Conservation (phyloP, 2,329 filamentous ascomycete genomes). For the Penicillium sclerotiorum region DNA sequence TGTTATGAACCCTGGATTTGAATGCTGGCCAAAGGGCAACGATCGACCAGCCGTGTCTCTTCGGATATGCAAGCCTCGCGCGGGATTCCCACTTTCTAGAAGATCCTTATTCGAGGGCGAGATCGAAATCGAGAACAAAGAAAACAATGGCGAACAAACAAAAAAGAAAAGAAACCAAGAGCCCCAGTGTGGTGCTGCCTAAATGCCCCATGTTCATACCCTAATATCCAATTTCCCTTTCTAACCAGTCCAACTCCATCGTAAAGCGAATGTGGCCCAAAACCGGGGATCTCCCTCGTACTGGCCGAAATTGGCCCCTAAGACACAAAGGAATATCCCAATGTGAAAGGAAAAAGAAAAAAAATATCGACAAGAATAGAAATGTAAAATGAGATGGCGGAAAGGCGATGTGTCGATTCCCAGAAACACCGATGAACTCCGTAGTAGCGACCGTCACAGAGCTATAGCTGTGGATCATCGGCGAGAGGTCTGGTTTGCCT, state of each 20-base stretch:
- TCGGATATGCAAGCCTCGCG: slow-evolving; percentile 11
- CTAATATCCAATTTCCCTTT: background rate
- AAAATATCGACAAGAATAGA: slow-evolving; percentile 2
- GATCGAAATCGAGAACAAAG: background rate
- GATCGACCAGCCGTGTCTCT: slow-evolving; percentile 12
- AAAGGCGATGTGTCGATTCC: background rate
- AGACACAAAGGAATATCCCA: no score
- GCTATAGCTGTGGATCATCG: slow-evolving; percentile 5
- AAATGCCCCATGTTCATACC: background rate
- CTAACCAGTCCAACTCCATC: background rate
- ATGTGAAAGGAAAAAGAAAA: background rate
- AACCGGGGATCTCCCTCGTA: background rate
- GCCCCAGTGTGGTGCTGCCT: background rate
- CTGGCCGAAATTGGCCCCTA: background rate
- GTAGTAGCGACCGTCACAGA: background rate
- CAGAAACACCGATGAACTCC: slow-evolving; percentile 1
- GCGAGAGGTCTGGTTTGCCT: slow-evolving; percentile 6
- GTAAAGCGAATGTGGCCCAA: background rate
- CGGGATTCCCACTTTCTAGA: slow-evolving; percentile 7
- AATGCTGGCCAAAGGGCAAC: background rate
- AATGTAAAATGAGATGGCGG: background rate
- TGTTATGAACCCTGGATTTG: background rate
- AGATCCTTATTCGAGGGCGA: slow-evolving; percentile 1
- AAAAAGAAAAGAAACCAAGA: background rate
- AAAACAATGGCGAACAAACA: background rate